These are phyloP conservation scores for Dendryphion nanum DNA, from an alignment of 2,329 filamentous ascomycete species.

Conservation along the genomic window DNA sequence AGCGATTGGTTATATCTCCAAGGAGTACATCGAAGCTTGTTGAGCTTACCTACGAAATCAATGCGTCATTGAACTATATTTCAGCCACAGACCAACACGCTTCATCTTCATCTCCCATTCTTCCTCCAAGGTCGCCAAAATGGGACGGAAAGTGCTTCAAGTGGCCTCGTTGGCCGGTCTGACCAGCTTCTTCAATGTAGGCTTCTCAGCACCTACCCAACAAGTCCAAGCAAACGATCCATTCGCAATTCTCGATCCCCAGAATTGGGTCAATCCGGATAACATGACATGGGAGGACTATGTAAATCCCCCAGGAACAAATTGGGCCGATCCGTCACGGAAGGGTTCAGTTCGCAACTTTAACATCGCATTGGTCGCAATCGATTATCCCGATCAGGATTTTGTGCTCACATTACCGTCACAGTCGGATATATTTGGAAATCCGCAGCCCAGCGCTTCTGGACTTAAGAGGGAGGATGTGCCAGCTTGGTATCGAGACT, in stretches of 20 bases:
- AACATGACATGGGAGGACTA: conserved; percentile 56
- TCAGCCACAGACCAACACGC: too few species aligned
- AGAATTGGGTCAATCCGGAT: conserved; percentile 55
- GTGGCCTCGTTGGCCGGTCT: conserved; percentile 1
- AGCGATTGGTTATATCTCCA: too few species aligned
- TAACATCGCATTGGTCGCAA: conserved; percentile 55
- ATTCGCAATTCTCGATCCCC: conserved; percentile 52
- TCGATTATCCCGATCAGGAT: conserved; percentile 52
- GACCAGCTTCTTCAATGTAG: background rate
- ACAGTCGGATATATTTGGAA: conserved; percentile 51
- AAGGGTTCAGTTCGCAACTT: conserved; percentile 53
- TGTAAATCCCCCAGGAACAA: conserved; percentile 47
- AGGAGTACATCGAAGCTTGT: too few species aligned
- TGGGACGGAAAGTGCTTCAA: background rate
- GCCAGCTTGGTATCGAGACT: conserved; percentile 51
- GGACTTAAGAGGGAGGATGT: conserved; percentile 47
- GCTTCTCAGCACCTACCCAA: conserved; percentile 3
- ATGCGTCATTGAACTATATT: too few species aligned
- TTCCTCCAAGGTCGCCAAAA: background rate
- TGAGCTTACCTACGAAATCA: too few species aligned
- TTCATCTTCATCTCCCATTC: background rate
- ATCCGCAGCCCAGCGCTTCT: conserved; percentile 47
- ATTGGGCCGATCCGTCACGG: conserved; percentile 47
- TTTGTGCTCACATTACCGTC: conserved; percentile 50
- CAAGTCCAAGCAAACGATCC: conserved; percentile 32